Evolutionary conservation across 1,284 basidiomycete species (phyloP).

Genomic region (Agaricales sp.): DNA sequence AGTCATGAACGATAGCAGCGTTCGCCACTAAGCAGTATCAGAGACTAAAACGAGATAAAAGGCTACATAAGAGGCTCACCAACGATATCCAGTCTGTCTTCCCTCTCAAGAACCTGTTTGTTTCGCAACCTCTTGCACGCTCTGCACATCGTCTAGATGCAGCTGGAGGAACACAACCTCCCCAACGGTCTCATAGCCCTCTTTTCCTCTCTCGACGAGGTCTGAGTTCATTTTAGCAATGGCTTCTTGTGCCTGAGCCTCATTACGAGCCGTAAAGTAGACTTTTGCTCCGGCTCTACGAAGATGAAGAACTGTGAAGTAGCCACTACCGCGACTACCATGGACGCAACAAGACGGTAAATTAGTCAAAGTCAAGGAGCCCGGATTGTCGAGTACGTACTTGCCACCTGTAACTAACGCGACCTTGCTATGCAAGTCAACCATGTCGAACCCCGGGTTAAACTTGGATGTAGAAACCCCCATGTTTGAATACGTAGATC

Average conservation of each 20-base stretch:
- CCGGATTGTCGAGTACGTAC: not conserved
- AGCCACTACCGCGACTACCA: constrained; percentile 12
- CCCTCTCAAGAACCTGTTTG: not conserved
- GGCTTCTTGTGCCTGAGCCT: constrained; percentile 9
- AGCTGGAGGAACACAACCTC: no score
- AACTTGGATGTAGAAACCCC: no score
- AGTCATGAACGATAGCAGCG: not conserved
- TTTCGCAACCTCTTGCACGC: not conserved
- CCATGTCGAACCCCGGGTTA: no score
- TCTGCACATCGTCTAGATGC: not conserved
- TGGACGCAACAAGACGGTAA: no score
- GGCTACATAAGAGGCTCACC: not conserved
- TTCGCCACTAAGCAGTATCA: not conserved
- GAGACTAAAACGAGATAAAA: not conserved
- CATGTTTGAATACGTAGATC: no score
- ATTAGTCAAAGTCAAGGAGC: no score
- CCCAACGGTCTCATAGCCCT: no score
- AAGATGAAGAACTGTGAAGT: constrained; percentile 9
- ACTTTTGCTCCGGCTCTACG: constrained; percentile 12
- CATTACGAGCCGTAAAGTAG: constrained; percentile 10
- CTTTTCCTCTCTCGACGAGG: no score
- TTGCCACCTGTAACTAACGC: not conserved
- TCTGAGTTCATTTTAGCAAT: no score
- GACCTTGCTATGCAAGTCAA: no score
- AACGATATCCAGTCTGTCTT: not conserved